Conservation (phyloP, 176 grass and related monocot species). For the Paspalum notatum region DNA sequence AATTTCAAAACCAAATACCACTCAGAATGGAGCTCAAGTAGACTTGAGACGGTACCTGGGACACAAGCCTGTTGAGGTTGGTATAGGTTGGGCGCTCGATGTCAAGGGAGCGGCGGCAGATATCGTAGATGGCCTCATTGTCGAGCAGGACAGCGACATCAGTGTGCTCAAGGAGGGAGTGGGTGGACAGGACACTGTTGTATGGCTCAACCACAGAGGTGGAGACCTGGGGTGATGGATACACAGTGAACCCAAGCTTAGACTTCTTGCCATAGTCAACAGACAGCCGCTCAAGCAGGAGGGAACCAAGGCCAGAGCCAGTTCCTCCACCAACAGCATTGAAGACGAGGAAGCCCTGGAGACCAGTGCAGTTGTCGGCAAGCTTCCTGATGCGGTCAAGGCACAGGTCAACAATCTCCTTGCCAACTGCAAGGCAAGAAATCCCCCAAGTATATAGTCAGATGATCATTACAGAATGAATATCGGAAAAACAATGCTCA, state of each 20-base stretch:
- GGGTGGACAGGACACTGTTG: conserved; percentile 70
- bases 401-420: conserved; percentile 67
- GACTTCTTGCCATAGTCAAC: conserved; percentile 69
- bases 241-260: conserved; percentile 63
- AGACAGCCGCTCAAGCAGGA: conserved; percentile 60
- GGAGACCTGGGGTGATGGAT: conserved; percentile 67
- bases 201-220: conserved; percentile 66
- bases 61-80: conserved; percentile 69
- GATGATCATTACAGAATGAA: not conserved
- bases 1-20: not conserved
- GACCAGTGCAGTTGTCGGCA: conserved; percentile 62
- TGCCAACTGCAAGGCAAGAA: conserved; percentile 39
- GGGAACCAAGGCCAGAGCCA: conserved; percentile 59
- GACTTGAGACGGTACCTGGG: conserved; percentile 35
- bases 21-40: not conserved
- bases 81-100: conserved; percentile 51
- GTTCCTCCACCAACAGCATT: conserved; percentile 62
- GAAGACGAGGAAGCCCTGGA: conserved; percentile 64
- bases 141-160: conserved; percentile 43
- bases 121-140: conserved; percentile 52
- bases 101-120: conserved; percentile 52
- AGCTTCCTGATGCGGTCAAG: conserved; percentile 67
- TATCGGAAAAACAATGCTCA: fast-evolving
- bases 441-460: not conserved
- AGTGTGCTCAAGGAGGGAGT: conserved; percentile 56